A percentile compares a stretch with the other conserved stretches of the same genome.
phyloP scores from a whole-genome alignment of 352 stramenopile genomes.

The Phytopythium boreale region DNA sequence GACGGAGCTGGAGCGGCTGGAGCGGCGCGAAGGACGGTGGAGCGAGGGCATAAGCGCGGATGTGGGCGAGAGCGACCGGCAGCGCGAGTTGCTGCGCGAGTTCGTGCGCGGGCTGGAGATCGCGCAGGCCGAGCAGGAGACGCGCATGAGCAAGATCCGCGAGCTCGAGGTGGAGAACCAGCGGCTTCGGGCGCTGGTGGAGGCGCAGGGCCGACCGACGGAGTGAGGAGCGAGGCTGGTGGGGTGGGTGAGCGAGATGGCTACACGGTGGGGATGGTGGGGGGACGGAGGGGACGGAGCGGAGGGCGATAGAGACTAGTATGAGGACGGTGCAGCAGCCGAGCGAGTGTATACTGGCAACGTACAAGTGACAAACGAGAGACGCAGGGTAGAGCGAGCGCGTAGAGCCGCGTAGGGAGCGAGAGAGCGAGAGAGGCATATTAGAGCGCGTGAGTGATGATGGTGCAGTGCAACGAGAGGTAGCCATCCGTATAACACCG shows the following conservation, averaged over 20 bases:
- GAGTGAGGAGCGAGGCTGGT: background rate
- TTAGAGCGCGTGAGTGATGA: background rate
- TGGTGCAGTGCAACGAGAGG: too few relatives aligned
- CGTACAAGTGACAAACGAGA: conserved; percentile 1
- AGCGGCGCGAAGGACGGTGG: conserved; percentile 36
- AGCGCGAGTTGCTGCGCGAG: conserved; percentile 62
- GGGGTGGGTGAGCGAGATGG: background rate
- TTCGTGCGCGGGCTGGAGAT: conserved; percentile 75
- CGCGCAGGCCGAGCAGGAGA: conserved; percentile 68
- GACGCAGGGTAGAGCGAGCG: background rate
- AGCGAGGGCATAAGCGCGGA: conserved; percentile 16
- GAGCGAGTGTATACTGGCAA: conserved; percentile 4
- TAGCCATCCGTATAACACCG: too few relatives aligned
- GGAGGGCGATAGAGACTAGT: conserved; percentile 4
- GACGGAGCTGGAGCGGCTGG: conserved; percentile 42
- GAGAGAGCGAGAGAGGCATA: background rate
- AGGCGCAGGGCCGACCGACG: conserved; percentile 12
- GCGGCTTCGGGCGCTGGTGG: conserved; percentile 41
- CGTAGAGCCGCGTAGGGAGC: background rate
- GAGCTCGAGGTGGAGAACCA: conserved; percentile 69
- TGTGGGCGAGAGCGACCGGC: too few relatives aligned
- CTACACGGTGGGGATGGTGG: background rate
- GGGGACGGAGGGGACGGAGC: background rate
- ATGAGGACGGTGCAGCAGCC: conserved; percentile 1
- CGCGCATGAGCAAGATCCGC: conserved; percentile 65